These are phyloP conservation scores for Barnettozyma botsteinii DNA, from an alignment of 805 yeast species.

Conservation along the genomic window DNA sequence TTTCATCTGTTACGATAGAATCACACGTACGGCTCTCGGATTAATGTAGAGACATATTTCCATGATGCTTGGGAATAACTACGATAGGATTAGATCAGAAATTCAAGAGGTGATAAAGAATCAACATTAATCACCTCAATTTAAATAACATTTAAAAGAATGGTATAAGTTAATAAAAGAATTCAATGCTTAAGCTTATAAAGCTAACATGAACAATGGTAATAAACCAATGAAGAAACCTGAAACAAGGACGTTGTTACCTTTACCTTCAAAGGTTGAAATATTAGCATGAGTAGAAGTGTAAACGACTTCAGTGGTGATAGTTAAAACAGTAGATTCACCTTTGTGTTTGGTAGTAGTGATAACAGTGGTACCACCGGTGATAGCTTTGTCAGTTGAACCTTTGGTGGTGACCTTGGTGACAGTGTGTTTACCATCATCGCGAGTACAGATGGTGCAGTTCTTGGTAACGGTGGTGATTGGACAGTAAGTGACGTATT, in stretches of 20 bases:
- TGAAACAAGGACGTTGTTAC: slow-evolving; percentile 1
- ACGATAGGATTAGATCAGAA: no score
- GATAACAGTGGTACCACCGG: background rate
- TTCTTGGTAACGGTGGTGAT: background rate
- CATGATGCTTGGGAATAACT: no score
- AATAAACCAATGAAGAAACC: slow-evolving; percentile 1
- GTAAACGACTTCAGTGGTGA: background rate
- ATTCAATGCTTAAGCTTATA: no score
- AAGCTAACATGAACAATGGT: slow-evolving; percentile 1
- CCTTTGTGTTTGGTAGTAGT: background rate
- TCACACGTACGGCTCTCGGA: no score
- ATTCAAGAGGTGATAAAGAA: no score
- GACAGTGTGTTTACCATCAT: background rate
- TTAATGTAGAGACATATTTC: no score
- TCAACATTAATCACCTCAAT: no score
- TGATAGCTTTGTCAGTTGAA: background rate
- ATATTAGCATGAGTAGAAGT: background rate
- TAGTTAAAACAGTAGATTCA: background rate
- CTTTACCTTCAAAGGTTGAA: slow-evolving; percentile 4
- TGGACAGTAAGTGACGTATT: slow-evolving; percentile 6
- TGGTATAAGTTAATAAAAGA: no score
- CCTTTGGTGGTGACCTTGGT: background rate
- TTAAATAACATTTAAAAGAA: no score
- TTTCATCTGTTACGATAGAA: no score
- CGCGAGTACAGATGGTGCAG: background rate